Evolutionary conservation across 768 basidiomycete genomes (phyloP), one percentile per base, ranked within the genome.

Genomic region (Chalciporus sphaerocephalus): DNA sequence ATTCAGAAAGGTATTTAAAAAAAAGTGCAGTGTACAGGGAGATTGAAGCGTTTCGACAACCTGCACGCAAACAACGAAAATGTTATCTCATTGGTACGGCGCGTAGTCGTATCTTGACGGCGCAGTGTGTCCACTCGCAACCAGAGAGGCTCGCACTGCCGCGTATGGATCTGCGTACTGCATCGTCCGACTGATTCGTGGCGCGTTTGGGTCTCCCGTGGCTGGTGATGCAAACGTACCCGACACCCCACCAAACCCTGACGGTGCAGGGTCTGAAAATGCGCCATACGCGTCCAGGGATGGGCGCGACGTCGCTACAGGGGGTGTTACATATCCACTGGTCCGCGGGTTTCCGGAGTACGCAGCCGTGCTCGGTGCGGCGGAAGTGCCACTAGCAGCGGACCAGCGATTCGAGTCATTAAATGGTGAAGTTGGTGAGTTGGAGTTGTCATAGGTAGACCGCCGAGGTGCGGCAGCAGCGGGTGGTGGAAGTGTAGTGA

Each of bases 161-260:
- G 88, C 86, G 58, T 92, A 92, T 8, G 90, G 90, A 58, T 92
- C 85, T 18, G 89, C 90, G 57, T 92, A 89, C 62, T 93, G 90
- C 92, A 95, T 93, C 43, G 92, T 94, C 61, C 91, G 70, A 65
- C 90, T 92, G 30, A 92, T 71, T 21, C 81, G 76, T 22, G 75
- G 72, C 0, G 70, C 61, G 13, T 55, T 67, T 17, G 56, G 42
- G 6, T 65, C 62, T 10, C 46, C 48, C 9, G 66, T 48, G 13
- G 73, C 57, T 2, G 76, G 57, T 3, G 60, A 66, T n/a, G 56
- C 56, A 34, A 51, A 54, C 42, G 67, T 63, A 22, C 63, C 67
- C 2, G 70, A 63, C 11, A 68, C 65, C 11, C 66, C 67, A 37
- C 73, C 79, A 54, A 84, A 92, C 18, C 87, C 90, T 46, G 73